Base-by-base conservation (phyloP, 257 asterid species). In the Linderniella brevidens region DNA sequence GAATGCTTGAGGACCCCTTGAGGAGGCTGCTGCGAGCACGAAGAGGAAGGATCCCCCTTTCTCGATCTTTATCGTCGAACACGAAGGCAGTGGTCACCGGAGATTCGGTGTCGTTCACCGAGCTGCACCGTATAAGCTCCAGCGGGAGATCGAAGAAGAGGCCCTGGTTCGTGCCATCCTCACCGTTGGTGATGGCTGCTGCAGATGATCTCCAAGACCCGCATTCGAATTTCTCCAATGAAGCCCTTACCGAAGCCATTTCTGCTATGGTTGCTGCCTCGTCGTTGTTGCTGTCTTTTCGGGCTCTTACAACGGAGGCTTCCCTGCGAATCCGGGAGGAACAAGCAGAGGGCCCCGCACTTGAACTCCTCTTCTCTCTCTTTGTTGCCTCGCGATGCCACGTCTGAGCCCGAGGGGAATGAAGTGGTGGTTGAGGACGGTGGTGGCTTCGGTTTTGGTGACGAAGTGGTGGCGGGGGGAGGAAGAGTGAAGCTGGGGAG, bases 161-260 rank as follows among this genome's bases (percentile, higher is more conserved):
- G 49, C 38, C 72, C 4, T 88, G 67, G 0, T 52, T 11, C 37
- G 41, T 17, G 13, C 52, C 35, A 20, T 58, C 63, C 55, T 44
- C 74, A 2, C 50, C 73, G 8, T 57, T 71, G 13, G 40, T 6
- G 8, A 37, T 37, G 8, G 40, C 11, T 4, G 69, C 86, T 4
- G 41, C 52, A 42, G 36, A 60, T 48, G 92, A 82, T 39, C 82
- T 69, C 92, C 93, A 77, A 0, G 93, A 82, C 35, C 82, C 93
- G 37, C 95, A 87, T 55, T 87, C 95, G 14, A 87, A 87, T 53
- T 66, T 82, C 65, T 87, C 87, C 19, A 87, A 68, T 0, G 93
- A 87, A 16, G 66, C 79, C 59, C 79, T 69, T 75, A 80, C 18
- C 94, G 71, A 20, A 8, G 71, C 69, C 5, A 50, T 39, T 8